Evolutionary conservation across 2,329 filamentous ascomycete genomes (phyloP).

Genomic region (Cladosporium colombiae): DNA sequence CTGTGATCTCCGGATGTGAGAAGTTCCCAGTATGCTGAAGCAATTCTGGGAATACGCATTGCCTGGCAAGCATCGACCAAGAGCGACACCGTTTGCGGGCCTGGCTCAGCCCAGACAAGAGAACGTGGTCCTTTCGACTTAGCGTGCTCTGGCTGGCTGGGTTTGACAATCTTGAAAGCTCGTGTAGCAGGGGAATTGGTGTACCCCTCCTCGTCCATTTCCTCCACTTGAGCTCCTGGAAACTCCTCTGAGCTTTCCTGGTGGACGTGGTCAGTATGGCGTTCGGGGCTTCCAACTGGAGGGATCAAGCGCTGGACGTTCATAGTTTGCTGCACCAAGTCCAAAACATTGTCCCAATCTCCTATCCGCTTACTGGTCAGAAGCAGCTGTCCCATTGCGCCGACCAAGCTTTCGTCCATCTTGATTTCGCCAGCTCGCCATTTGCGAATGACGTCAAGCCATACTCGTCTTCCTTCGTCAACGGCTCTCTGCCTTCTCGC

Average conservation of each 20-base stretch:
- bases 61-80: conserved; percentile 65
- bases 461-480: conserved; percentile 70
- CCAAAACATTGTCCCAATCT: conserved; percentile 72
- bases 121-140: conserved; percentile 18
- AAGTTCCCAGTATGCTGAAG: conserved; percentile 75
- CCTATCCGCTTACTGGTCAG: conserved; percentile 60
- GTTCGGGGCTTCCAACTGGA: conserved; percentile 35
- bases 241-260: conserved; percentile 6
- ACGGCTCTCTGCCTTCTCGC: conserved; percentile 52
- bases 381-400: conserved; percentile 78
- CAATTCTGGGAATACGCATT: conserved; percentile 61
- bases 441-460: conserved; percentile 74
- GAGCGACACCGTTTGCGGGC: conserved; percentile 65
- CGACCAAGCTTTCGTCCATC: conserved; percentile 78
- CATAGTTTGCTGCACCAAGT: conserved; percentile 80
- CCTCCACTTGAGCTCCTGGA: conserved; percentile 13
- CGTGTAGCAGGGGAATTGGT: conserved; percentile 34
- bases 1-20: conserved; percentile 60
- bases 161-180: conserved; percentile 30
- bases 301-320: conserved; percentile 62
- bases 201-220: conserved; percentile 27
- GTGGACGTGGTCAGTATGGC: conserved; percentile 34
- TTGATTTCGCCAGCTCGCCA: conserved; percentile 71
- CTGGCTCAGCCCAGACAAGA: conserved; percentile 48
- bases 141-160: conserved; percentile 23